These are phyloP conservation scores for Daldinia loculata DNA, from an alignment of 495 filamentous ascomycete species.

Conservation along the genomic window DNA sequence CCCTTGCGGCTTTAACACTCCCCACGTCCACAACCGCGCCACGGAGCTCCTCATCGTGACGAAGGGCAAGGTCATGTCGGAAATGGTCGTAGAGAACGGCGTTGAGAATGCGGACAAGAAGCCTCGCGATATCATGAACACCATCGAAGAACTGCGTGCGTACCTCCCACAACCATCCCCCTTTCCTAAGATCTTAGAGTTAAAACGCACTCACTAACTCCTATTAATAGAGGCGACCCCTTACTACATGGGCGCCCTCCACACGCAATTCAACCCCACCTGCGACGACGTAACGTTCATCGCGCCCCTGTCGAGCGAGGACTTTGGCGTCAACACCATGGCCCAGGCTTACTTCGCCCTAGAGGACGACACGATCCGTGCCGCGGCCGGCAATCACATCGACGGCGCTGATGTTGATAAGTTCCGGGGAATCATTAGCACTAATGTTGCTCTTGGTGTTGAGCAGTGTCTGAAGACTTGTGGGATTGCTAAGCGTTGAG, in stretches of 20 bases:
- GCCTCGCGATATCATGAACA: constrained; percentile 48
- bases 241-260: constrained; percentile 60
- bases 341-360: constrained; percentile 62
- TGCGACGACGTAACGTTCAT: constrained; percentile 61
- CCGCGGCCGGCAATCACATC: constrained; percentile 53
- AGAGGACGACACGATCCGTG: constrained; percentile 53
- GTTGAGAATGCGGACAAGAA: constrained; percentile 30
- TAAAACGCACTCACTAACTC: not conserved
- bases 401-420: constrained; percentile 56
- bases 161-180: not conserved
- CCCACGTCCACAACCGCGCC: constrained; percentile 58
- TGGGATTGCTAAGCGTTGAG: constrained; percentile 39
- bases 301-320: constrained; percentile 58
- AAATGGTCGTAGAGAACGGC: constrained; percentile 61
- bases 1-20: constrained; percentile 59
- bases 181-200: not conserved
- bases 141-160: constrained; percentile 46
- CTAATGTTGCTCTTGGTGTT: constrained; percentile 55
- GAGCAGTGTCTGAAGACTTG: constrained; percentile 57
- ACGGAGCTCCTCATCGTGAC: constrained; percentile 55
- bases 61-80: constrained; percentile 55
- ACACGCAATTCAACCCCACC: constrained; percentile 63
- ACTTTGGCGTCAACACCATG: constrained; percentile 57
- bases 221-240: constrained; percentile 47
- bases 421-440: constrained; percentile 56